A percentile compares a stretch with the other conserved stretches of the same genome.
Evolutionary conservation across 2,329 filamentous ascomycete genomes (phyloP).

Genomic region (Colletotrichum euphorbiae): DNA sequence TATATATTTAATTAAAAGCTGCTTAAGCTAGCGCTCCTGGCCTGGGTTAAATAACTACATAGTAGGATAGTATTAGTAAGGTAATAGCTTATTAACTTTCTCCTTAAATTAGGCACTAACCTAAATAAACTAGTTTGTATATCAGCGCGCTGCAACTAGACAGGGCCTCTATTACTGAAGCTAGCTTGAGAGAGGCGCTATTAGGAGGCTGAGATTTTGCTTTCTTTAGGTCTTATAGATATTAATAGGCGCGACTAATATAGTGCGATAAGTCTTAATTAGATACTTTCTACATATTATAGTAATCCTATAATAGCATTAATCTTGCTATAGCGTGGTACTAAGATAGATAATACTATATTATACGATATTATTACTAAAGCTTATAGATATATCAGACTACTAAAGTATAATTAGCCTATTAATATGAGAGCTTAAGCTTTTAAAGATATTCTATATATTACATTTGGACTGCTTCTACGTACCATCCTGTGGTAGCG

Average conservation of each 20-base stretch:
- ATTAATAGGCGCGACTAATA: neutral
- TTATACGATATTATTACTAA: neutral
- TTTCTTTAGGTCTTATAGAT: neutral
- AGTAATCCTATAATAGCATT: neutral
- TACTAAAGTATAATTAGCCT: neutral
- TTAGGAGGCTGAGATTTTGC: neutral
- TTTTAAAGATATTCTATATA: conserved; percentile 9
- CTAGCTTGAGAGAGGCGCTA: neutral
- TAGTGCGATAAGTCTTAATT: neutral
- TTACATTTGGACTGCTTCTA: neutral
- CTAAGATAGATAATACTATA: neutral
- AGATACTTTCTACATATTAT: neutral
- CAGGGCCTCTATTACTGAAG: conserved; percentile 3
- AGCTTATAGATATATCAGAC: neutral
- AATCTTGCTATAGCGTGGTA: neutral
- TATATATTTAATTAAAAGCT: neutral
- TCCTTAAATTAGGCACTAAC: neutral
- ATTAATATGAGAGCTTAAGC: neutral
- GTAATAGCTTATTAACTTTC: neutral
- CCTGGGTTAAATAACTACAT: neutral
- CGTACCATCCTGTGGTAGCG: neutral
- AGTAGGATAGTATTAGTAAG: neutral
- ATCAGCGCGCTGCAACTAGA: neutral
- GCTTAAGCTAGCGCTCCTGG: neutral
- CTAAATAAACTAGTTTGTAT: neutral